phyloP scores from a whole-genome alignment of 106 monocot genomes.

The Dactylorhiza incarnata region DNA sequence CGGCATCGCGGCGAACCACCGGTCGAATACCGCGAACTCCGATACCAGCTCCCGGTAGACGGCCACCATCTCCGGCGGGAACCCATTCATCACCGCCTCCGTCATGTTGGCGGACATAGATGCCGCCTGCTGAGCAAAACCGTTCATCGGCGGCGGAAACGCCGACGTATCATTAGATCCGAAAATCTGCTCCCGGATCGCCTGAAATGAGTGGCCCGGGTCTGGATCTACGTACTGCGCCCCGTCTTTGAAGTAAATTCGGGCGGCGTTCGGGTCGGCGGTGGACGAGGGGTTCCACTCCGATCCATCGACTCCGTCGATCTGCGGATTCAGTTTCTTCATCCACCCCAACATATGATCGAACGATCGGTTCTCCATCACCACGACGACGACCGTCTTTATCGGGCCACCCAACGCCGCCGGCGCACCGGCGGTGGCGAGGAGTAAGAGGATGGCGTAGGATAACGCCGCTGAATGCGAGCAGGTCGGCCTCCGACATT shows the following conservation, averaged over 20 bases:
- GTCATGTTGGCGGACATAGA: slow-evolving; percentile 9
- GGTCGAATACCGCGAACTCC: slow-evolving; percentile 78
- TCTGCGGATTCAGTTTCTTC: slow-evolving; percentile 31
- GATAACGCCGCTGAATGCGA: not conserved
- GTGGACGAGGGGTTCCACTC: slow-evolving; percentile 25
- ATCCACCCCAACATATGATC: slow-evolving; percentile 67
- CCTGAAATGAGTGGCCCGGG: slow-evolving; percentile 49
- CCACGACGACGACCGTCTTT: slow-evolving; percentile 34
- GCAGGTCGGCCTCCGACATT: not conserved
- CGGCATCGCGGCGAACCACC: slow-evolving; percentile 80
- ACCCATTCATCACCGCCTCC: slow-evolving; percentile 75
- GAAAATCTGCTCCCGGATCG: slow-evolving; percentile 43
- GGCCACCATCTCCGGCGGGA: slow-evolving; percentile 72
- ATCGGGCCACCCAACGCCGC: slow-evolving; percentile 11
- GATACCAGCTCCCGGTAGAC: slow-evolving; percentile 52
- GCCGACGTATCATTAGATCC: slow-evolving; percentile 21
- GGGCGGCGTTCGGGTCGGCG: slow-evolving; percentile 15
- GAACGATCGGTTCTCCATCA: slow-evolving; percentile 56
- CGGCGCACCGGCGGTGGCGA: not conserved
- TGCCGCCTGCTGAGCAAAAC: slow-evolving; percentile 52
- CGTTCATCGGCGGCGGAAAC: slow-evolving; percentile 38
- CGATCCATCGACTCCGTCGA: slow-evolving; percentile 35
- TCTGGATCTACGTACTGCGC: slow-evolving; percentile 44
- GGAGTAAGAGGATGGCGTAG: not conserved
- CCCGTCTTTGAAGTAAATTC: slow-evolving; percentile 22